These are phyloP conservation scores for Epichloe glyceriae DNA, from an alignment of 2,329 filamentous ascomycete genomes.

Conservation along the genomic window DNA sequence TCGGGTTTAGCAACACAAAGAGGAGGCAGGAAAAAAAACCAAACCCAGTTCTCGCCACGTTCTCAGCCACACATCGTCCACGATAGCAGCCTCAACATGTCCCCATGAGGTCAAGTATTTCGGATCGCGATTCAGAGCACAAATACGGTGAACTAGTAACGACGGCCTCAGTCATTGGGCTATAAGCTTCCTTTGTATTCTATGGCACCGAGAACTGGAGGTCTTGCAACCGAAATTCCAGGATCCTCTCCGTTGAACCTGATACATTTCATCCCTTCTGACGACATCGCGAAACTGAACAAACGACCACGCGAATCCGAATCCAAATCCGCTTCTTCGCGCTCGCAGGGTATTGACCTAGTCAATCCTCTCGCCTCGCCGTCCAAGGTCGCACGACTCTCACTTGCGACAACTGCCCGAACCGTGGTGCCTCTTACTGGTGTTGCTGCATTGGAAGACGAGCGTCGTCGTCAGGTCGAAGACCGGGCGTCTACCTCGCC, in stretches of 20 bases:
- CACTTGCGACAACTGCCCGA: conserved; percentile 27
- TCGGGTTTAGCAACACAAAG: conserved; percentile 5
- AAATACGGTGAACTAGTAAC: neutral
- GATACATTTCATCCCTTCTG: conserved; percentile 22
- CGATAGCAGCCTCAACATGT: conserved; percentile 22
- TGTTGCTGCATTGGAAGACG: conserved; percentile 41
- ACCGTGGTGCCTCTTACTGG: conserved; percentile 37
- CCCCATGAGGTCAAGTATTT: conserved; percentile 14
- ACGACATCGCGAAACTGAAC: conserved; percentile 26
- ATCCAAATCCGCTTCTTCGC: conserved; percentile 28
- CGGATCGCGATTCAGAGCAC: conserved; percentile 5
- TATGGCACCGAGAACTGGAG: conserved; percentile 43
- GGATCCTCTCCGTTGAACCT: conserved; percentile 23
- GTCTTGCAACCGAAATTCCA: conserved; percentile 39
- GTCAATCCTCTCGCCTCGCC: conserved; percentile 33
- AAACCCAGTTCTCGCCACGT: conserved; percentile 28
- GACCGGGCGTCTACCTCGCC: conserved; percentile 23
- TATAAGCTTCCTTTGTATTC: conserved; percentile 3
- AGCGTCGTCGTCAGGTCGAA: conserved; percentile 33
- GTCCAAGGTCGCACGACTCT: conserved; percentile 40
- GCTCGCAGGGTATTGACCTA: conserved; percentile 16
- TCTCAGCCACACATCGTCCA: conserved; percentile 29
- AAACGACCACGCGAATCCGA: conserved; percentile 37
- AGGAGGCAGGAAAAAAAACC: conserved; percentile 11
- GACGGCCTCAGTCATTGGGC: conserved; percentile 1